Percentiles rank a stretch among this genome's conserved stretches.
Evolutionary conservation across 441 rosid genomes (phyloP).

Genomic region (Jatropha podagrica): DNA sequence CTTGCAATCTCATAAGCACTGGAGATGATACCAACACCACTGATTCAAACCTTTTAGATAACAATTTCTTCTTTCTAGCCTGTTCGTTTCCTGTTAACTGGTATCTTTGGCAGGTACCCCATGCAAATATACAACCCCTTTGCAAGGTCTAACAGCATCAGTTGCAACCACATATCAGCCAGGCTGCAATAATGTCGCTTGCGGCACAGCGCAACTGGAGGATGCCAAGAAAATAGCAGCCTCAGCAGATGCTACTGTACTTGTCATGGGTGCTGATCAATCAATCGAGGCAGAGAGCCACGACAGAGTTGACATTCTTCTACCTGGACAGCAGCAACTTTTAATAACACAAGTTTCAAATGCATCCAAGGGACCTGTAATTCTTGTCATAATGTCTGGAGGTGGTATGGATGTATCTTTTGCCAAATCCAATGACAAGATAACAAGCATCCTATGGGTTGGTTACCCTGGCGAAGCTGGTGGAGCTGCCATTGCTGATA

Average conservation of each 20-base stretch:
- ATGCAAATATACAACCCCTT: slow-evolving; percentile 75
- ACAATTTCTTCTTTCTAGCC: background rate
- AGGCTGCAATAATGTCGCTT: slow-evolving; percentile 63
- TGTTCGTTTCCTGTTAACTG: background rate
- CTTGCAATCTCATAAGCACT: no score
- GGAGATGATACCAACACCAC: no score
- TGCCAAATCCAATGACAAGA: slow-evolving; percentile 54
- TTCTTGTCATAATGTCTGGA: slow-evolving; percentile 85
- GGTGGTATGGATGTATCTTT: slow-evolving; percentile 78
- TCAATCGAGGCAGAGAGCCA: slow-evolving; percentile 59
- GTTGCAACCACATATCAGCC: slow-evolving; percentile 57
- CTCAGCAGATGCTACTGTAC: slow-evolving; percentile 64
- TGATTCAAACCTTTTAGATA: background rate
- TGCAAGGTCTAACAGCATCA: slow-evolving; percentile 59
- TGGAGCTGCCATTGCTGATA: slow-evolving; percentile 83
- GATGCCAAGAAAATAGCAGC: slow-evolving; percentile 52
- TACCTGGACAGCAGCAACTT: slow-evolving; percentile 73
- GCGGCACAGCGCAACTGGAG: slow-evolving; percentile 51
- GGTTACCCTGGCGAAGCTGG: slow-evolving; percentile 95
- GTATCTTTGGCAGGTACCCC: slow-evolving; percentile 48
- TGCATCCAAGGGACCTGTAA: slow-evolving; percentile 73
- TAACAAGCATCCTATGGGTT: slow-evolving; percentile 78
- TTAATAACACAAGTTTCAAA: slow-evolving; percentile 65
- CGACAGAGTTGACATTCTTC: slow-evolving; percentile 53
- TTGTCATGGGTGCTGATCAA: slow-evolving; percentile 75